Conservation (phyloP, 345 rosid species). For the Gossypium anomalum region DNA sequence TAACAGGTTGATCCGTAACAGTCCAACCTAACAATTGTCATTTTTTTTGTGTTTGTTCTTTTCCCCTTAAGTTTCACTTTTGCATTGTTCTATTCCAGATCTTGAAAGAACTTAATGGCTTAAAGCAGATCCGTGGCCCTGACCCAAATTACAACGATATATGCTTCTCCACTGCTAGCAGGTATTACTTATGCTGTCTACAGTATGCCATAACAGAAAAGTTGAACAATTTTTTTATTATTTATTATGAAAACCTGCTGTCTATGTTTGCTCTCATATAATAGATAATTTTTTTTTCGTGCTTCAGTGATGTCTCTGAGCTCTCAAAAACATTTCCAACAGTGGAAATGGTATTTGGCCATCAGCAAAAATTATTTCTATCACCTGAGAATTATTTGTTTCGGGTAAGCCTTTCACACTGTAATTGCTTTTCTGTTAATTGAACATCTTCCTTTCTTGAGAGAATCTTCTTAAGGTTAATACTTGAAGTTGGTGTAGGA, state of each 20-base stretch:
- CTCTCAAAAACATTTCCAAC: conserved; percentile 60
- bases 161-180: conserved; percentile 68
- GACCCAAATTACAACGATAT: conserved; percentile 88
- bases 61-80: background rate
- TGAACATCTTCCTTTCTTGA: background rate
- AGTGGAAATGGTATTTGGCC: conserved; percentile 67
- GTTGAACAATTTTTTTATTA: background rate
- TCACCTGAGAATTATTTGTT: conserved; percentile 94
- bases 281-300: conserved; percentile 20
- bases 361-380: conserved; percentile 58
- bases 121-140: conserved; percentile 74
- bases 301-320: conserved; percentile 46
- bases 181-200: conserved; percentile 33
- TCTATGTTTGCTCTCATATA: conserved; percentile 7
- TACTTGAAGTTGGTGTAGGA: conserved; percentile 5
- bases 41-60: background rate
- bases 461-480: background rate
- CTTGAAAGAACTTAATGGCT: conserved; percentile 49
- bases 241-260: background rate
- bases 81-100: conserved; percentile 38
- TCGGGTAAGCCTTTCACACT: conserved; percentile 45
- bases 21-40: background rate
- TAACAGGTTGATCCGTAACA: background rate
- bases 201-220: conserved; percentile 11
- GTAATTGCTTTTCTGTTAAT: conserved; percentile 12